phyloP scores from a whole-genome alignment of 2,329 filamentous ascomycete species.

The Purpureocillium takamizusanense region DNA sequence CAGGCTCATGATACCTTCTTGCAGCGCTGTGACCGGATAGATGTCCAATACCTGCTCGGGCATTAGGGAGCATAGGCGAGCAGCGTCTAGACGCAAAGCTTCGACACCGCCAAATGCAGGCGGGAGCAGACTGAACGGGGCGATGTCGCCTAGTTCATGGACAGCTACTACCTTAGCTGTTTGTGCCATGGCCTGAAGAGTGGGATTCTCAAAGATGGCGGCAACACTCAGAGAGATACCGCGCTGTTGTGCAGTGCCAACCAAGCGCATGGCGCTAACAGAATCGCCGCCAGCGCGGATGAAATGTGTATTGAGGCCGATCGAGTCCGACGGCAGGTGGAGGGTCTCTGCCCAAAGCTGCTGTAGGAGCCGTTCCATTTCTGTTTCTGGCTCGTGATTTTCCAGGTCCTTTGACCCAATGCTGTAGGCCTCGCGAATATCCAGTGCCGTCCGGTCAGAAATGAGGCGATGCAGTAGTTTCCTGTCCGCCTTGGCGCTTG shows the following conservation, averaged over 20 bases:
- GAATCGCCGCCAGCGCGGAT: background rate
- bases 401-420: background rate
- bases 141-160: background rate
- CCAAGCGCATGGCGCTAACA: background rate
- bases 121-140: background rate
- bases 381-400: background rate
- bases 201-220: constrained; percentile 1
- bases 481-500: constrained; percentile 1
- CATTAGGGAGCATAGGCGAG: background rate
- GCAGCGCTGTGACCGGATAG: constrained; percentile 2
- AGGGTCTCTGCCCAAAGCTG: background rate
- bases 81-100: background rate
- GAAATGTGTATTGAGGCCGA: background rate
- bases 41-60: background rate
- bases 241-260: background rate
- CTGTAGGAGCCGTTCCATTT: background rate
- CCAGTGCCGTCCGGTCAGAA: background rate
- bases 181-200: background rate
- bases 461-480: background rate
- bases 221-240: constrained; percentile 1
- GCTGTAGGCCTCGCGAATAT: background rate
- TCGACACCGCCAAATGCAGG: background rate
- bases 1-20: constrained; percentile 3
- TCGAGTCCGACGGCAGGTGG: background rate
- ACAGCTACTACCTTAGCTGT: background rate